phyloP scores from a whole-genome alignment of 495 filamentous ascomycete species.

The Penicillium diatomitis region DNA sequence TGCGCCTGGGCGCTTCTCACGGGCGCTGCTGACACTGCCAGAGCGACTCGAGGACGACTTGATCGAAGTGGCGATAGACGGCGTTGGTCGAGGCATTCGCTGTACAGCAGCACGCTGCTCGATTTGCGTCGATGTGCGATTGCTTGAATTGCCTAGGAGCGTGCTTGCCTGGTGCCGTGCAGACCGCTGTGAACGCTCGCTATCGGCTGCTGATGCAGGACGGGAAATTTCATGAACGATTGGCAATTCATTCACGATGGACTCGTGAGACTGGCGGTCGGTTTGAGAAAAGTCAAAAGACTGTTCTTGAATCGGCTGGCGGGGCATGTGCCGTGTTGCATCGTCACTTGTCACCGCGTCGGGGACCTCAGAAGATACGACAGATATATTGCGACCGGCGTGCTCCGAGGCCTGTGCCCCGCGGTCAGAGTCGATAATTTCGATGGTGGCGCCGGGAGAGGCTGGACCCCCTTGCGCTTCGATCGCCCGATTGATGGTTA shows the following conservation, averaged over 20 bases:
- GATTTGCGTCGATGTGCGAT: constrained; percentile 16
- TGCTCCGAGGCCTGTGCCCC: constrained; percentile 11
- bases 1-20: constrained; percentile 45
- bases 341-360: constrained; percentile 4
- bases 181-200: constrained; percentile 24
- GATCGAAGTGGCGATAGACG: constrained; percentile 23
- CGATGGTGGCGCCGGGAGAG: constrained; percentile 15
- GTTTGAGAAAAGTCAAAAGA: neutral
- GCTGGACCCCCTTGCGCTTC: constrained; percentile 24
- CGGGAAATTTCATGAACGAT: constrained; percentile 6
- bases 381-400: constrained; percentile 14
- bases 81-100: constrained; percentile 31
- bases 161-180: constrained; percentile 22
- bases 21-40: constrained; percentile 37
- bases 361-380: constrained; percentile 6
- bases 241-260: neutral
- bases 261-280: neutral
- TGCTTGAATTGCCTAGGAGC: constrained; percentile 13
- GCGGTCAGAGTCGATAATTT: constrained; percentile 15
- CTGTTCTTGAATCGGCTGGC: neutral
- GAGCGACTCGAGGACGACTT: constrained; percentile 26
- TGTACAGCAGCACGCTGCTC: constrained; percentile 44
- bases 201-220: constrained; percentile 25
- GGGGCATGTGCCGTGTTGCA: constrained; percentile 1
- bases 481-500: constrained; percentile 11